phyloP scores from a whole-genome alignment of 345 rosid species.

The Pugionium dolabratum region DNA sequence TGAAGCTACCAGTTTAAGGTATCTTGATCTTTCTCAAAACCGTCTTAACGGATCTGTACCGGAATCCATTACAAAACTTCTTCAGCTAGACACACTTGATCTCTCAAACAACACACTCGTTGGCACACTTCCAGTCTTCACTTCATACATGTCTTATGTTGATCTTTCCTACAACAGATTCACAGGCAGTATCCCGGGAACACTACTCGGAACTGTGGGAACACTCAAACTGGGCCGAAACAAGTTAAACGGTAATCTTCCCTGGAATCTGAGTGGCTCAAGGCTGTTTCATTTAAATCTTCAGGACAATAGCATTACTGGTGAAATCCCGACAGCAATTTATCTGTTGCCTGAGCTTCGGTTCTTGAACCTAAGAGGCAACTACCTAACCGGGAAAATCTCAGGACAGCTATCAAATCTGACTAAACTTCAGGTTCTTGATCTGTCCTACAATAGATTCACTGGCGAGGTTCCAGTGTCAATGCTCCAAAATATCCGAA shows the following conservation, averaged over 20 bases:
- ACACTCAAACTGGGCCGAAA: neutral
- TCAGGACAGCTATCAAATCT: conserved; percentile 5
- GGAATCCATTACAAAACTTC: conserved; percentile 13
- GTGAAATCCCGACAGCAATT: conserved; percentile 9
- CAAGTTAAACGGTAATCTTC: conserved; percentile 12
- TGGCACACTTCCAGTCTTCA: conserved; percentile 12
- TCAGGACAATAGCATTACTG: neutral
- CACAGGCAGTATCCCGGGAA: neutral
- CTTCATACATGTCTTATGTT: neutral
- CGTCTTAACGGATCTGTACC: conserved; percentile 19
- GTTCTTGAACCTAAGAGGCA: neutral
- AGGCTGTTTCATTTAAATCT: conserved; percentile 12
- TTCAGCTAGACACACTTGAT: conserved; percentile 5
- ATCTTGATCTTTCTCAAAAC: conserved; percentile 10
- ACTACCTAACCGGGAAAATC: neutral
- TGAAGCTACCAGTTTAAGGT: neutral
- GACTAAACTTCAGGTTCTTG: conserved; percentile 12
- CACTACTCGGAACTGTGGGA: neutral
- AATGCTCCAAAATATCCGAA: neutral
- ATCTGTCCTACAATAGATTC: conserved; percentile 4
- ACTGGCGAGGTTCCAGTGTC: conserved; percentile 6
- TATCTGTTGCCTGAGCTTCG: neutral
- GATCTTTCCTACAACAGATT: conserved; percentile 1
- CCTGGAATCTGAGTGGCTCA: conserved; percentile 6
- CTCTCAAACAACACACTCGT: conserved; percentile 32